Evolutionary conservation across 2,329 filamentous ascomycete species (phyloP).

Genomic region (Tolypocladium cylindrosporum): DNA sequence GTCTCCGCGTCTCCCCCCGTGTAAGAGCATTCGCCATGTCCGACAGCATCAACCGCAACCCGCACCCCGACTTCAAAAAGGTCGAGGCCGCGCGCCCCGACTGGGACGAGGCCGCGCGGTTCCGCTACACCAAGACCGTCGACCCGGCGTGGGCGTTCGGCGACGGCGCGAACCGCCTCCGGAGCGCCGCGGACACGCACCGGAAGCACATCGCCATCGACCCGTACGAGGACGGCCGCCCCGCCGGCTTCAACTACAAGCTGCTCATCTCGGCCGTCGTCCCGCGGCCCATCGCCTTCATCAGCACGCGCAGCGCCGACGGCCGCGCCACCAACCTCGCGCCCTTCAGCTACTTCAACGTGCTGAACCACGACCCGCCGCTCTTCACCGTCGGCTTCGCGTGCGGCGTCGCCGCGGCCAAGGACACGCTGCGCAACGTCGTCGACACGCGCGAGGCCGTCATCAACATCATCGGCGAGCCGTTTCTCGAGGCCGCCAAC

Average conservation of each 20-base stretch:
- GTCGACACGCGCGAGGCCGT: conserved; percentile 63
- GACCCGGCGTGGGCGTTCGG: conserved; percentile 57
- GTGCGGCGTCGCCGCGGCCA: conserved; percentile 40
- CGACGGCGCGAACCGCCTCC: conserved; percentile 49
- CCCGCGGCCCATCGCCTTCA: conserved; percentile 67
- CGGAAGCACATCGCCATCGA: conserved; percentile 65
- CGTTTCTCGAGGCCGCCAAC: conserved; percentile 82
- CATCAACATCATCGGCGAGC: conserved; percentile 81
- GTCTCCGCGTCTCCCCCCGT: neutral
- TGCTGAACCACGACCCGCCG: conserved; percentile 79
- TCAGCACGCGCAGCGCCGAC: conserved; percentile 47
- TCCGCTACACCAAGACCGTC: conserved; percentile 53
- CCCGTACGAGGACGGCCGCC: conserved; percentile 62
- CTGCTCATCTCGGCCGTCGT: conserved; percentile 75
- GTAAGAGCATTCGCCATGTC: conserved; percentile 11
- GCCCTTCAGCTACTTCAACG: conserved; percentile 78
- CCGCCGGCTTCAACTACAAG: conserved; percentile 74
- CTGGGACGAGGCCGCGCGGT: conserved; percentile 39
- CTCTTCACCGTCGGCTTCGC: conserved; percentile 58
- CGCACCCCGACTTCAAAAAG: conserved; percentile 64
- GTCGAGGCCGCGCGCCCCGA: conserved; percentile 57
- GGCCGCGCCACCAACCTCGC: conserved; percentile 63
- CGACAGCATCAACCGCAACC: conserved; percentile 42
- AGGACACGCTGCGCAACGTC: conserved; percentile 73
- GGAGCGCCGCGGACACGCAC: conserved; percentile 10